Evolutionary conservation across 768 basidiomycete species (phyloP).

Genomic region (Naganishia friedmannii): DNA sequence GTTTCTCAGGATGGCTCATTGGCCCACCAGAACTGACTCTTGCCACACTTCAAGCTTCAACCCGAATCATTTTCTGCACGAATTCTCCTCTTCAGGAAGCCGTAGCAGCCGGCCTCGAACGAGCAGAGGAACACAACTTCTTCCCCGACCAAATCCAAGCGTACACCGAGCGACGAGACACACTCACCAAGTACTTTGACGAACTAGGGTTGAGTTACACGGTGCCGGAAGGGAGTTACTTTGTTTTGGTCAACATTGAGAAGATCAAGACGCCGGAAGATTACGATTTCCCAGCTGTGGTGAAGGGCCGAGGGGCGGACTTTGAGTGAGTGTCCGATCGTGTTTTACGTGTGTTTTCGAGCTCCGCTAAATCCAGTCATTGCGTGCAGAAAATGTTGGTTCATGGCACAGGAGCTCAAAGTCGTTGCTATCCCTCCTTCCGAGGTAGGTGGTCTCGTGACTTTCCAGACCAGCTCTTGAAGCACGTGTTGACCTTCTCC

Average conservation of each 20-base stretch:
- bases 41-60: conserved; percentile 83
- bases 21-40: conserved; percentile 76
- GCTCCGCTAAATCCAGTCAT: conserved; percentile 18
- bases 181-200: conserved; percentile 79
- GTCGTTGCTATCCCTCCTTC: conserved; percentile 93
- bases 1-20: conserved; percentile 75
- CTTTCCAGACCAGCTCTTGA: neutral
- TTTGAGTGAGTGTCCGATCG: conserved; percentile 62
- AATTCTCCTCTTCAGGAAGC: conserved; percentile 96
- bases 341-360: neutral
- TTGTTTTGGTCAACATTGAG: conserved; percentile 62
- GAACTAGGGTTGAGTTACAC: conserved; percentile 78
- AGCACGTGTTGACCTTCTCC: neutral
- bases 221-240: conserved; percentile 85
- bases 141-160: conserved; percentile 72
- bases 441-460: conserved; percentile 63
- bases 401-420: conserved; percentile 82
- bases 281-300: conserved; percentile 73
- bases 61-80: conserved; percentile 90
- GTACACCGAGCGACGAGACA: conserved; percentile 72
- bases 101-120: conserved; percentile 80
- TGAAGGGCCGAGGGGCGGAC: conserved; percentile 77
- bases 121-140: conserved; percentile 68
- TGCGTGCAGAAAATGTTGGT: conserved; percentile 79
- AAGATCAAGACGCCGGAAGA: conserved; percentile 73